Base-by-base conservation (phyloP, 2,329 filamentous ascomycete genomes). In the Apiospora rasikravindrae region DNA sequence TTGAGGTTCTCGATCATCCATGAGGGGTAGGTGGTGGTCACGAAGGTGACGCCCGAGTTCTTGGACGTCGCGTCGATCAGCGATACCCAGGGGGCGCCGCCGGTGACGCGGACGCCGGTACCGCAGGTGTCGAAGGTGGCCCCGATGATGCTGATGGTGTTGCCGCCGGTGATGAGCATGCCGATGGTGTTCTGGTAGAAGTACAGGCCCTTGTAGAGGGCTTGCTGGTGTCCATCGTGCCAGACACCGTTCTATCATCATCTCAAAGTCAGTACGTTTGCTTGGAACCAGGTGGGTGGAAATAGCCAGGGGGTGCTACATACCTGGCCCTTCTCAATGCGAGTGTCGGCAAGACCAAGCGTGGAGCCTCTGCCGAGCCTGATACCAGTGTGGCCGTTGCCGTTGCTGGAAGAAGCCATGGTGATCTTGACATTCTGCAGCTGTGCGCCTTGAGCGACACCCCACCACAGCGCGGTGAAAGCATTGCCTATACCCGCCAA, bases 1-100 rank as follows among this genome's bases (percentile, higher is more conserved):
- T 73, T 78, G 16, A 85, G 76, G 74, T 86, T 86, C 64, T 86
- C 83, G 33, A 86, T 84, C 8, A 85, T 67, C 74, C 85, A 83
- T 10, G 82, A 84, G 10, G 84, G 83, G 67, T 77, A 81, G n/a
- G 74, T 77, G 2, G 77, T 80, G 0, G 83, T 84, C 24, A 77
- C 73, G 33, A 86, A 81, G 0, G 81, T 83, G 19, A 83, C 78
- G 8, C 84, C 84, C 0, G 84, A 85, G 73, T 84, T 84, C 57
- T 81, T 78, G 2, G 83, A 84, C 45, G 75, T 82, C 66, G 76
- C 82, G 61, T 85, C 84, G 37, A 86, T 76, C 8, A 86, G 72
- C 26, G 79, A 83, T 29, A 86, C 81, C 77, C 80, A 86, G 5
- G 83, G 83, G 14, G 75, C 74, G 16, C 82, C 82, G 1, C 78